phyloP scores from a whole-genome alignment of 768 basidiomycete species.

The Rhizopogon salebrosus region DNA sequence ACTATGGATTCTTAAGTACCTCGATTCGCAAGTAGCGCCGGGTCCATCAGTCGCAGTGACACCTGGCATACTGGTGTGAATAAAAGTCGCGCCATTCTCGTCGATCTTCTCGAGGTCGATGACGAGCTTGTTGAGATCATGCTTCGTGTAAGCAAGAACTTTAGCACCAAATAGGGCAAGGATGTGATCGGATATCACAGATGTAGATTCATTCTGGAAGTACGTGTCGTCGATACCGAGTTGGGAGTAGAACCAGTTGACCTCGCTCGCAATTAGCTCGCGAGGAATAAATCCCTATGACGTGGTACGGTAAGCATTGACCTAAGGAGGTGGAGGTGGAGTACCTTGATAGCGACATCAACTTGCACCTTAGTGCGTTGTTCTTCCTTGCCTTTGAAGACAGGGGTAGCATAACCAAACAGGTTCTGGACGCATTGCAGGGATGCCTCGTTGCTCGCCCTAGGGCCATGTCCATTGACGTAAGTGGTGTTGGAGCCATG shows the following conservation, averaged over 20 bases:
- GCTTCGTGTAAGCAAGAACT: slow-evolving; percentile 88
- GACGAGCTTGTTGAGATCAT: slow-evolving; percentile 82
- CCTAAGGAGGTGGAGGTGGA: background rate
- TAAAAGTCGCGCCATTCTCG: slow-evolving; percentile 87
- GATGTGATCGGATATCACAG: slow-evolving; percentile 79
- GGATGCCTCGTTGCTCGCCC: slow-evolving; percentile 41
- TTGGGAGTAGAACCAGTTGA: slow-evolving; percentile 93
- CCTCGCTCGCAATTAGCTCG: slow-evolving; percentile 82
- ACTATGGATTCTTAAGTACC: slow-evolving; percentile 37
- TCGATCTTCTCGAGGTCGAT: slow-evolving; percentile 95
- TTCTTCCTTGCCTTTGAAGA: slow-evolving; percentile 87
- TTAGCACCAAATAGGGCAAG: slow-evolving; percentile 96
- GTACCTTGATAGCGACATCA: slow-evolving; percentile 70
- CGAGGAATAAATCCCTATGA: slow-evolving; percentile 86
- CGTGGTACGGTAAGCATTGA: background rate
- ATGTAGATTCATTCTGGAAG: slow-evolving; percentile 68
- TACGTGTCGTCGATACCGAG: slow-evolving; percentile 91
- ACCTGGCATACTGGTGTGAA: slow-evolving; percentile 86
- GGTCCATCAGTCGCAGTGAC: slow-evolving; percentile 79
- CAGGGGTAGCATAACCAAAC: slow-evolving; percentile 86
- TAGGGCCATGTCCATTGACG: slow-evolving; percentile 13
- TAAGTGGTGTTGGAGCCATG: background rate
- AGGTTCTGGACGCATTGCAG: slow-evolving; percentile 67
- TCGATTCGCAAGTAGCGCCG: slow-evolving; percentile 80
- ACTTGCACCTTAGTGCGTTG: slow-evolving; percentile 79